Percentiles rank a stretch among this genome's conserved stretches.
Conservation (phyloP, 768 basidiomycete genomes). For the Chalciporus sphaerocephalus region DNA sequence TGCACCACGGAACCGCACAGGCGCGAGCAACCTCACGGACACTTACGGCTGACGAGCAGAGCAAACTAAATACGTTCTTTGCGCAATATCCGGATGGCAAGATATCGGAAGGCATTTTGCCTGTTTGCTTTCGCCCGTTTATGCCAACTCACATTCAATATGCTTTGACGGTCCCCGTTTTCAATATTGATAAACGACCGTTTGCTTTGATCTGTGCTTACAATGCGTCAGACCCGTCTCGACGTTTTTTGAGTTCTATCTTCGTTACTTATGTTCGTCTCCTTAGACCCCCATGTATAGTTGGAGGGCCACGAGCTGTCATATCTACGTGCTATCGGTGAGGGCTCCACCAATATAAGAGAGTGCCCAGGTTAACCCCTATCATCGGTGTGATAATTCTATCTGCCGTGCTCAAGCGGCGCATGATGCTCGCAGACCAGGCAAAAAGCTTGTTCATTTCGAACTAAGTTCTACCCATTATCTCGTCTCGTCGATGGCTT, state of each 20-base stretch:
- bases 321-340: slow-evolving; percentile 86
- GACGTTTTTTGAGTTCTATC: slow-evolving; percentile 61
- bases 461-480: slow-evolving; percentile 50
- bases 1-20: slow-evolving; percentile 64
- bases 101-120: slow-evolving; percentile 83
- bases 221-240: slow-evolving; percentile 75
- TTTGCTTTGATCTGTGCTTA: slow-evolving; percentile 90
- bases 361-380: slow-evolving; percentile 4
- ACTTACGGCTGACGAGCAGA: slow-evolving; percentile 68
- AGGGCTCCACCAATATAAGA: not conserved
- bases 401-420: slow-evolving; percentile 84
- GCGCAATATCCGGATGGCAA: slow-evolving; percentile 77
- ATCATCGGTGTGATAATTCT: slow-evolving; percentile 79
- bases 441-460: slow-evolving; percentile 91
- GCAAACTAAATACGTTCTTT: slow-evolving; percentile 73
- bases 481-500: slow-evolving; percentile 5
- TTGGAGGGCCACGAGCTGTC: slow-evolving; percentile 88
- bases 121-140: slow-evolving; percentile 76
- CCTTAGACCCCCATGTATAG: slow-evolving; percentile 36
- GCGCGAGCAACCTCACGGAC: slow-evolving; percentile 48
- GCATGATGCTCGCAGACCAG: slow-evolving; percentile 93
- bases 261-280: not conserved
- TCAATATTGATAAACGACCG: slow-evolving; percentile 88
- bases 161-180: slow-evolving; percentile 86
- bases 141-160: slow-evolving; percentile 80